Evolutionary conservation across 106 monocot species (phyloP), one percentile per base, ranked within the genome.

Genomic region (Platanthera guangdongensis): DNA sequence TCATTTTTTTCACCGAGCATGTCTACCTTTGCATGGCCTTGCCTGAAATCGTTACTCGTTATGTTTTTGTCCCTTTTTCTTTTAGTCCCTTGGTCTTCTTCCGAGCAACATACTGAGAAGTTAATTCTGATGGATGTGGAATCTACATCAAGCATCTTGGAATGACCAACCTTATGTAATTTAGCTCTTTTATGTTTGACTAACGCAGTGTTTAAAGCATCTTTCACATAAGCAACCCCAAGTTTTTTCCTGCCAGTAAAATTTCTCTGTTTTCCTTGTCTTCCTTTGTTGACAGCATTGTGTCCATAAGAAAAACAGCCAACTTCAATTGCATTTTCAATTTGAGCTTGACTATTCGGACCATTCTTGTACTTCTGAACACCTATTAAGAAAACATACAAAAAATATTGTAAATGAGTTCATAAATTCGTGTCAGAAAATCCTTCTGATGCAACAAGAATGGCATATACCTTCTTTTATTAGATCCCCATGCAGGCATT

Each of bases 391-490:
- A 50, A 59, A 9, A 76, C 67, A 28, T 59, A 63, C 65, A 52
- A 13, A 75, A 52, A 52, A 19, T n/a, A 71, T 7, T 53, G 8
- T 5, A 50, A 70, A 70, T 62, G 12, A 53, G 48, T 13, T 47
- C 73, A 64, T 52, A 52, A 21, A 57, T n/a, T 8, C 47, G 9
- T 47, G 52, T 74, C 28, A 47, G 32, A 51, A 74, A 48, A 15
- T 21, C n/a, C 5, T 21, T 5, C n/a, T 75, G 7, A 50, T 5
- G 50, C 14, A 76, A 8, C 7, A 47, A 59, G 75, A 50, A 71
- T 1, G 4, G 2, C 14, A 47, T 79, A 72, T 78, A 80, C 82
- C 81, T 83, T 75, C 73, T 72, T 78, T 80, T 0, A n/a, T 71
- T 47, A 46, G 25, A 10, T 78, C 28, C 9, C 45, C n/a, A 5